phyloP scores from a whole-genome alignment of 2,329 filamentous ascomycete genomes.

The Aspergillus sp. region DNA sequence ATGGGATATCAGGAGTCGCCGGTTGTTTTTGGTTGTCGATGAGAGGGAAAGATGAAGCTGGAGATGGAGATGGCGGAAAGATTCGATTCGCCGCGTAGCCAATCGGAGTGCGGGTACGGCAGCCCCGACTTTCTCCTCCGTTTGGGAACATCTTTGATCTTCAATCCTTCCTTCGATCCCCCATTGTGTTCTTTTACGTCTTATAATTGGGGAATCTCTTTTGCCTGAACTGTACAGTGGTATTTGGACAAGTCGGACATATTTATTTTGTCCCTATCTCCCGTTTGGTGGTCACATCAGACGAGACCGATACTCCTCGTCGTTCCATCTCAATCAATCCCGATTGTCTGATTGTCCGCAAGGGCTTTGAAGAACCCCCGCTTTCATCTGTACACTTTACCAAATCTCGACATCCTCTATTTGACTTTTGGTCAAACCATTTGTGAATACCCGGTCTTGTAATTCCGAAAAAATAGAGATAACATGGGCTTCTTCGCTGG shows the following conservation, averaged over 20 bases:
- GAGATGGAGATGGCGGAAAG: conserved; percentile 21
- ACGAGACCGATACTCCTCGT: not conserved
- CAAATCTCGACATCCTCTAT: not conserved
- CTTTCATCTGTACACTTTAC: not conserved
- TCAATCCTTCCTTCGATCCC: not conserved
- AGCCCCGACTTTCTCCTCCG: conserved; percentile 12
- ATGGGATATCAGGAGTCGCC: no score
- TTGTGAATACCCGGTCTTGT: not conserved
- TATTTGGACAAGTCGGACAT: no score
- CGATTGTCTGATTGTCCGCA: not conserved
- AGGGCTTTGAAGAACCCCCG: not conserved
- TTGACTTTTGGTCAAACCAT: not conserved
- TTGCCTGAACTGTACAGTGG: no score
- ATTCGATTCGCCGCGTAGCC: conserved; percentile 35
- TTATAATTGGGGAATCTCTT: no score
- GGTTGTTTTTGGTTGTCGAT: not conserved
- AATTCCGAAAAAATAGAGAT: not conserved
- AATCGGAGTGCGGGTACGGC: conserved; percentile 37
- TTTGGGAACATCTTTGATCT: no score
- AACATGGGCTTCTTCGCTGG: conserved; percentile 45
- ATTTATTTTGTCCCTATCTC: no score
- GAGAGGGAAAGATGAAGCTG: conserved; percentile 10
- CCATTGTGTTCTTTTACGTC: no score
- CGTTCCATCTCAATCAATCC: not conserved
- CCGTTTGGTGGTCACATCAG: no score